A percentile compares a stretch with the other conserved stretches of the same genome.
Conservation (phyloP, 768 basidiomycete species). For the Hemileccinum rubropunctum region DNA sequence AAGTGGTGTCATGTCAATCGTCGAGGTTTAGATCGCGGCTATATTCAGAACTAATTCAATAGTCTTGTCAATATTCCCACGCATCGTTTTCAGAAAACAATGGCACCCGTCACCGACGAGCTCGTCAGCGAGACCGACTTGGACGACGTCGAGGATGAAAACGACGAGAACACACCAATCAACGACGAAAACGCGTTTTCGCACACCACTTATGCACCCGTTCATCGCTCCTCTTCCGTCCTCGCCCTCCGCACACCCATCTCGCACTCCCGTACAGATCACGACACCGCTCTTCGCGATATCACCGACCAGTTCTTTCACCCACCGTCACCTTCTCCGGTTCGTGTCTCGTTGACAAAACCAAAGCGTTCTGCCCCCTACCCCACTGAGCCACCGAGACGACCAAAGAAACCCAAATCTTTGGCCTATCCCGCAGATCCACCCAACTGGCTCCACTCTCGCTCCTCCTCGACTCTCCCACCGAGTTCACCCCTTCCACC, state of each 20-base stretch:
- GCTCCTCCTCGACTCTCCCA: constrained; percentile 31
- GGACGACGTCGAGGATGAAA: constrained; percentile 8
- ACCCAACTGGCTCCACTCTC: constrained; percentile 28
- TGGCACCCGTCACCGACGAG: constrained; percentile 7
- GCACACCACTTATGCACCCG: constrained; percentile 4
- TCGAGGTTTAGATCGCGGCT: constrained; percentile 8
- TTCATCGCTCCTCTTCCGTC: constrained; percentile 15
- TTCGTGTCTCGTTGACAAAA: constrained; percentile 24
- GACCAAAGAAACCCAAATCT: constrained; percentile 33
- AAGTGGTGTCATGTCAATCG: not conserved
- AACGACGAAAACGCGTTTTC: constrained; percentile 16
- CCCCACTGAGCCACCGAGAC: constrained; percentile 26
- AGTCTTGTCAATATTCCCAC: constrained; percentile 21
- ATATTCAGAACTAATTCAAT: constrained; percentile 5
- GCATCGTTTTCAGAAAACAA: constrained; percentile 9
- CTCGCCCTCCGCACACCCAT: constrained; percentile 22
- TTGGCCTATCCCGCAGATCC: constrained; percentile 30
- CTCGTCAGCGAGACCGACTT: constrained; percentile 20
- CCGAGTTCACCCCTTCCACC: constrained; percentile 33
- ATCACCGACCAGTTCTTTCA: constrained; percentile 36
- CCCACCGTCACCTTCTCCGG: constrained; percentile 30
- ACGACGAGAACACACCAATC: constrained; percentile 16
- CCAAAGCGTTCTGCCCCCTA: constrained; percentile 12
- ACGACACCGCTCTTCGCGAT: constrained; percentile 27
- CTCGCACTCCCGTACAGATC: constrained; percentile 18